phyloP scores from a whole-genome alignment of 768 basidiomycete species.

The Pisolithus albus region DNA sequence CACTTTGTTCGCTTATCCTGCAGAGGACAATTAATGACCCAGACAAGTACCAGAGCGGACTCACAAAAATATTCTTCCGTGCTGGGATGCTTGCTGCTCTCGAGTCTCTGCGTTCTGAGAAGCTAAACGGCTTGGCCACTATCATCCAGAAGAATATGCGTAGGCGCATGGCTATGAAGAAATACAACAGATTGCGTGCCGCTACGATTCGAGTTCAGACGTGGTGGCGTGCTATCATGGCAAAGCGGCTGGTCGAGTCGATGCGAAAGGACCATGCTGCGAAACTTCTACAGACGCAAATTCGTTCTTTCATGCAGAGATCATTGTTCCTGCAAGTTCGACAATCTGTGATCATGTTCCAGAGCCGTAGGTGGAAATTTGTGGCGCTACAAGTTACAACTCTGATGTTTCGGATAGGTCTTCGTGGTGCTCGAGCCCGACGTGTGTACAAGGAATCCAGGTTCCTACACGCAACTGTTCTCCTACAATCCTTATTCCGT shows the following conservation, averaged over 20 bases:
- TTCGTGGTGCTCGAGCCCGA: conserved; percentile 72
- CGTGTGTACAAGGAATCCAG: conserved; percentile 50
- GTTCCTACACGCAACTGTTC: conserved; percentile 53
- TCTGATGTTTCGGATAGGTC: conserved; percentile 36
- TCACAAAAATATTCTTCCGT: conserved; percentile 98
- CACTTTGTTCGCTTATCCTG: conserved; percentile 79
- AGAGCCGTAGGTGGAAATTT: conserved; percentile 63
- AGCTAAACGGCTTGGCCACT: conserved; percentile 86
- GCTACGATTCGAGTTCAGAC: conserved; percentile 86
- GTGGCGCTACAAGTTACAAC: not conserved
- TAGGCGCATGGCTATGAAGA: conserved; percentile 74
- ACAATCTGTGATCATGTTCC: conserved; percentile 61
- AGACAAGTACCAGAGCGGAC: conserved; percentile 95
- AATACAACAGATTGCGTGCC: conserved; percentile 61
- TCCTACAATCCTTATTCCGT: conserved; percentile 77
- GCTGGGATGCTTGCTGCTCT: conserved; percentile 97
- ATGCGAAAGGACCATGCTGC: conserved; percentile 74
- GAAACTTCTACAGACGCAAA: conserved; percentile 63
- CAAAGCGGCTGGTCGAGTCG: conserved; percentile 59
- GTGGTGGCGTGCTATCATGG: conserved; percentile 88
- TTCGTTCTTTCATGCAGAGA: conserved; percentile 69
- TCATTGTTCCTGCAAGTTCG: conserved; percentile 59
- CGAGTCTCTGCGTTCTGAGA: conserved; percentile 82
- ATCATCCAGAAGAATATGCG: conserved; percentile 98
- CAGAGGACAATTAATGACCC: conserved; percentile 83